Base-by-base conservation (phyloP, 108 stramenopile genomes). In the Cylindrotheca closterium region DNA sequence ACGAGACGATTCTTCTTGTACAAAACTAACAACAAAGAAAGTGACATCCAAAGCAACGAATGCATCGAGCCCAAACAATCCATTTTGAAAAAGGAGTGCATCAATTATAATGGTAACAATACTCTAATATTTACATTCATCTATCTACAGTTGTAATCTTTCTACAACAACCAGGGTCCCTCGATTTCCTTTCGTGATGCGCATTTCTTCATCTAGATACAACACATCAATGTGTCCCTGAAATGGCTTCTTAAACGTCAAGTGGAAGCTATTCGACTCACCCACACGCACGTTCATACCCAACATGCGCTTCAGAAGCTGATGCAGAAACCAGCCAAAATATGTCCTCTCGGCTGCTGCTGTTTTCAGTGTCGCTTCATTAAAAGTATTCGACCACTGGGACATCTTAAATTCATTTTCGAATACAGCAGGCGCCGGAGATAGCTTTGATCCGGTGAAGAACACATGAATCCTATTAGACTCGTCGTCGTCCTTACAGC, bases 141-240 rank as follows among this genome's bases (percentile, higher is more conserved):
- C n/a, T n/a, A n/a, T n/a, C n/a, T n/a, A n/a, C n/a, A n/a, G n/a
- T n/a, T n/a, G n/a, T n/a, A 21, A 1, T 2, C 73, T 62, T n/a
- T 82, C 81, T 31, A 72, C 74, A 21, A 86, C 72, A 28, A 83
- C 67, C 42, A 85, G 65, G 1, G 82, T 74, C 2, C 84, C 84
- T 18, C 68, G 66, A 53, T 79, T 75, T 15, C 86, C 86, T 31
- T 67, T 70, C 15, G 81, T 81, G 30, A 88, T 78, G 19, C 83
- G 68, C 51, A 85, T 29, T 22, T 77, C 77, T 2, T 85, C 77
- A 48, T 88, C 86, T 25, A 88, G 37, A 53, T 81, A 85, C 31
- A 85, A 33, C 10, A 88, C 55, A 73, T 88, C 87, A 19, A 85
- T 51, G 51, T 58, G 65, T 3, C 80, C 84, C 10, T 32, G 28